Conservation (phyloP, 2,329 filamentous ascomycete species). For the Xylaria sp. region DNA sequence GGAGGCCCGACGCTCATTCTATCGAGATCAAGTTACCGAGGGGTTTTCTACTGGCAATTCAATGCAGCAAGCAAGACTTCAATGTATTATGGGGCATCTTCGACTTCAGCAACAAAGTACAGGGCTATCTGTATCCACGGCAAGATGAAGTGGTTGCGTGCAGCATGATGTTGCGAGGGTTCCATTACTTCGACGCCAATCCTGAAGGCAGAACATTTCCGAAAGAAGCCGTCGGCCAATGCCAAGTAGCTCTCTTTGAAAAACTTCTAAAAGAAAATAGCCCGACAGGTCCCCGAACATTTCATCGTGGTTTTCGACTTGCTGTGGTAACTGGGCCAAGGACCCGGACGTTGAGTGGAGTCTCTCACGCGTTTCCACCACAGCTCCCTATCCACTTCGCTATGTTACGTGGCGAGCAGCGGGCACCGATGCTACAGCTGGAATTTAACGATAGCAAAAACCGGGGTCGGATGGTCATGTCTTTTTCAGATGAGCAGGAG, state of each 20-base stretch:
- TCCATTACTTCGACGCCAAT: slow-evolving; percentile 83
- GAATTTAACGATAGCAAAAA: slow-evolving; percentile 73
- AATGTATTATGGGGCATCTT: slow-evolving; percentile 83
- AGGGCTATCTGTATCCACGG: slow-evolving; percentile 74
- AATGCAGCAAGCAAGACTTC: slow-evolving; percentile 81
- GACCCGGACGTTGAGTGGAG: slow-evolving; percentile 79
- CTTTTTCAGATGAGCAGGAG: slow-evolving; percentile 78
- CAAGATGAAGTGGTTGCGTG: slow-evolving; percentile 77
- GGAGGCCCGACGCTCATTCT: slow-evolving; percentile 74
- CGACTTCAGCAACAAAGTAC: slow-evolving; percentile 82
- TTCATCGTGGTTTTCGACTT: slow-evolving; percentile 83
- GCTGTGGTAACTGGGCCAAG: slow-evolving; percentile 80
- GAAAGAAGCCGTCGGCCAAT: slow-evolving; percentile 75
- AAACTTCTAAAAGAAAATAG: slow-evolving; percentile 73
- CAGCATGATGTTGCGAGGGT: slow-evolving; percentile 73
- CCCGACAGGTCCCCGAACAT: slow-evolving; percentile 75
- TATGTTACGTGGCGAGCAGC: slow-evolving; percentile 76
- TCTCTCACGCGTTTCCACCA: slow-evolving; percentile 75
- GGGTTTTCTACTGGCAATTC: slow-evolving; percentile 77
- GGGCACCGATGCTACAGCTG: slow-evolving; percentile 74
- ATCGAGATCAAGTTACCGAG: slow-evolving; percentile 78
- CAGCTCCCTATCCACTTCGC: slow-evolving; percentile 79
- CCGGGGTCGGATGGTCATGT: slow-evolving; percentile 78
- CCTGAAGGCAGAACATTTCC: slow-evolving; percentile 78
- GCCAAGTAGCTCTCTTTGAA: slow-evolving; percentile 81